Base-by-base conservation (phyloP, 192 early-diverging fungal genomes). In the Helicostylum pulchrum region DNA sequence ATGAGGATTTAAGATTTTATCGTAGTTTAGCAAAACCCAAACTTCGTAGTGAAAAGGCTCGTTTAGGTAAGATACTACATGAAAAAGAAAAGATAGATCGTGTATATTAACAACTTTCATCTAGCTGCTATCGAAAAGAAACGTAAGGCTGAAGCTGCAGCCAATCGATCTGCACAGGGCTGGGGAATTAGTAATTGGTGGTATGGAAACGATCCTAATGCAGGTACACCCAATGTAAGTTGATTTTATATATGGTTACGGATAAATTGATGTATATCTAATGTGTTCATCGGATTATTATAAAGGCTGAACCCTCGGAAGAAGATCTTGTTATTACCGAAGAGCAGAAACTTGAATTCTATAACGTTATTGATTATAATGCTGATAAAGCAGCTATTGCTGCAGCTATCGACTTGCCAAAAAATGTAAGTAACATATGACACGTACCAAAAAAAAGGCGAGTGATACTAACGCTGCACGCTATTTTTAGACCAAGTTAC, bases 301-400 rank as follows among this genome's bases (percentile, higher is more conserved):
- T 39, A 9, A 9, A 39, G 36, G 4, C 36, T 10, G 36, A 52
- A 54, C 19, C 36, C 9, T 39, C 36, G 0, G 77, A 77, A 14
- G 74, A 70, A 4, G 64, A 75, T 11, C 55, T 79, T 3, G 66
- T 74, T 36, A 84, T 94, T 45, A 88, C 90, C 17, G 92, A 93
- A 34, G 88, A 87, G 49, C 92, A 98, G 61, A 85, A 91, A 53
- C 85, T 93, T 65, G 89, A 95, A 73, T 80, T 98, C 12, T 95
- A 93, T 78, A 88, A 96, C 32, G 91, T 92, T 8, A 98, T 98
- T 58, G 95, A 98, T 55, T 98, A 90, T 71, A 90, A 98, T 68
- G 93, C 94, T 57, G 80, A 88, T 15, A 70, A 51, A 43, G 77
- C 87, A 0, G 82, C 86, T 0, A 64, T 87, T 7, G 70, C 77